Evolutionary conservation across 1,139 yeast genomes (phyloP), one percentile per base, ranked within the genome.

Genomic region (Suhomyces kunorum): DNA sequence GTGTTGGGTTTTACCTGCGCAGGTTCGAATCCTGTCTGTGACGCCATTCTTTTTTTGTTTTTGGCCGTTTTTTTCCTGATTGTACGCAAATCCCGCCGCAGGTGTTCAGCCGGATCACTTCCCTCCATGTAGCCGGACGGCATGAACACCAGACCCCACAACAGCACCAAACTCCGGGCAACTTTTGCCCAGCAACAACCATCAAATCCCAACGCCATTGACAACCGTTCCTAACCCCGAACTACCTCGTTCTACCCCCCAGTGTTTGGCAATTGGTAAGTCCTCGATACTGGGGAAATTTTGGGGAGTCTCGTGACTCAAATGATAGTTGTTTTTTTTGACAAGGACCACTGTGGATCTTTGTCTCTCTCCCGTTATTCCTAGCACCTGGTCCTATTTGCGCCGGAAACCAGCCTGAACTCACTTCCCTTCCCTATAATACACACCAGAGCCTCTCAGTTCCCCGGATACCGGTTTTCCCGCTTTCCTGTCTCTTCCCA

Each of bases 1-100:
- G 86, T 80, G 80, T 79, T 81, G 87, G 83, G 87, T 76, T 79
- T 71, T 81, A 76, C 87, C 83, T 78, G 81, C 87, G 87, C 86
- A 81, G 86, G 87, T 81, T 81, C 87, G 87, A 81, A 81, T 81
- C 87, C 86, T 81, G 87, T 80, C 84, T 78, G 85, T 81, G 79
- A 81, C 87, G 87, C 41, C 53, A 58, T 64, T 60, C 68, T 68
- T 38, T 32, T 27, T 31, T 75, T 71, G 59, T 52, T 50, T 43
- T 38, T 13, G 13, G 2, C 13, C 19, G 20, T 16, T 6, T 15
- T 18, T 27, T 28, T 15, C 13, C 20, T 14, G n/a, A 29, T 29
- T 17, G 32, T 25, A 29, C 32, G 17, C 24, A 22, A 18, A 15
- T 15, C 14, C 9, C 11, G 23, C n/a, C 16, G 13, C 16, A n/a